Evolutionary conservation across 2,329 filamentous ascomycete genomes (phyloP).

Genomic region (Cytospora paraplurivora): DNA sequence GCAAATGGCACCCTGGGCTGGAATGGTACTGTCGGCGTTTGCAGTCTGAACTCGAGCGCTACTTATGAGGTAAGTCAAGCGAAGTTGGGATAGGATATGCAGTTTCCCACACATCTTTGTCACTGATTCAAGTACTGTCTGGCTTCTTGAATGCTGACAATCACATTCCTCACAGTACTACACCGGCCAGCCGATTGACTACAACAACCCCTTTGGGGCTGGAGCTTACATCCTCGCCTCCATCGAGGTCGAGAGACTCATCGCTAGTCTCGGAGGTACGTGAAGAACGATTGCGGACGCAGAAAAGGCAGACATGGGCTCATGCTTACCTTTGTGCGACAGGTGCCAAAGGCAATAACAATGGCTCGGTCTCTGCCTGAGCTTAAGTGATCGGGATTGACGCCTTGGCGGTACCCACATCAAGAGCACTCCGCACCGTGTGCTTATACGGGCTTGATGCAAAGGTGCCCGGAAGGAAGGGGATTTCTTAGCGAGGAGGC

Average conservation of each 20-base stretch:
- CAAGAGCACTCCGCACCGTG: not conserved
- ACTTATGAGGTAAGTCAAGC: constrained; percentile 35
- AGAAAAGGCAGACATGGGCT: not conserved
- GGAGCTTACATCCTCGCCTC: constrained; percentile 43
- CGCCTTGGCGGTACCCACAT: not conserved
- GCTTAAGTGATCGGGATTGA: not conserved
- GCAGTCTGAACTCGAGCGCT: constrained; percentile 46
- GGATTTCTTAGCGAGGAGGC: not conserved
- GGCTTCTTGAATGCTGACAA: not conserved
- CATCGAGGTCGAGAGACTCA: constrained; percentile 39
- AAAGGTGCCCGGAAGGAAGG: not conserved
- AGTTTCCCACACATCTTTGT: not conserved
- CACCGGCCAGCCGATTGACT: constrained; percentile 38
- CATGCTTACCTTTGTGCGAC: not conserved
- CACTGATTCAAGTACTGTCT: not conserved
- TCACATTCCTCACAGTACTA: constrained; percentile 37
- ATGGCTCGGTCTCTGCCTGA: not conserved
- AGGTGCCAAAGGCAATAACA: not conserved
- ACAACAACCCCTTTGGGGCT: constrained; percentile 43
- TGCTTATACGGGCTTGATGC: not conserved
- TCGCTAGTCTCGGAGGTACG: constrained; percentile 33
- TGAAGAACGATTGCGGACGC: not conserved
- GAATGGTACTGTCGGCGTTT: constrained; percentile 43
- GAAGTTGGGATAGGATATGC: too few relatives aligned
- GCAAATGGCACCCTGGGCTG: constrained; percentile 33